These are phyloP conservation scores for Calcarisporium arbuscula DNA, from an alignment of 2,329 filamentous ascomycete genomes.

Conservation along the genomic window DNA sequence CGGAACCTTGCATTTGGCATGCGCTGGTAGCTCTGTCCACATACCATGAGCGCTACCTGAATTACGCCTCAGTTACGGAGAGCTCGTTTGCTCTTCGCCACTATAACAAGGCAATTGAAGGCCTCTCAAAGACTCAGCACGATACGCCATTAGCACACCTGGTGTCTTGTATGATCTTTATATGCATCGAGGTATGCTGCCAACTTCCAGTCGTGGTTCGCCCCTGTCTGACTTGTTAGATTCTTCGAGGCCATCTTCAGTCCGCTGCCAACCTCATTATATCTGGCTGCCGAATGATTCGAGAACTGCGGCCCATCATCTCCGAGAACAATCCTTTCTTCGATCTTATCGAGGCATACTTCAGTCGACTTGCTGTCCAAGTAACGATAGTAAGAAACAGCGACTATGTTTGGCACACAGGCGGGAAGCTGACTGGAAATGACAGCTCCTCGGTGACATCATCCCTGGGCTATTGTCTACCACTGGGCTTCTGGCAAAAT, in stretches of 20 bases:
- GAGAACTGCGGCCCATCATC: conserved; percentile 1
- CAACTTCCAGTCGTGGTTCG: no score
- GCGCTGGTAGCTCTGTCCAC: conserved; percentile 9
- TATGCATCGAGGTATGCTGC: conserved; percentile 9
- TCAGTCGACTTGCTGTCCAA: conserved; percentile 6
- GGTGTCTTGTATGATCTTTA: conserved; percentile 9
- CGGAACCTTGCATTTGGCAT: conserved; percentile 5
- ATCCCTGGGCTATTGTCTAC: no score
- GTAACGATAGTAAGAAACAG: no score
- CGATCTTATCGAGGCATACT: conserved; percentile 5
- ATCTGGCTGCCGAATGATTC: conserved; percentile 4
- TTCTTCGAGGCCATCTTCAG: conserved; percentile 3
- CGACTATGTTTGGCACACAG: no score
- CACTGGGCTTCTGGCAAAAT: no score
- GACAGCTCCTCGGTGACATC: no score
- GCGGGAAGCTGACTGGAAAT: no score
- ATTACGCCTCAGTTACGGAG: conserved; percentile 1
- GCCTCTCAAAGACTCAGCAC: no score
- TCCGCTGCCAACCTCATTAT: conserved; percentile 6
- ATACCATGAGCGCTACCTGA: conserved; percentile 9
- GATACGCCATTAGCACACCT: conserved; percentile 4
- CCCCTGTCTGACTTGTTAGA: no score
- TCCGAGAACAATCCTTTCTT: conserved; percentile 2
- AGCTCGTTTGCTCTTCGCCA: conserved; percentile 5
- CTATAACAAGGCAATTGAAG: conserved; percentile 6